Percentiles rank a stretch among this genome's conserved stretches.
Evolutionary conservation across 2,329 filamentous ascomycete species (phyloP).

Genomic region (Geosmithia morbida): DNA sequence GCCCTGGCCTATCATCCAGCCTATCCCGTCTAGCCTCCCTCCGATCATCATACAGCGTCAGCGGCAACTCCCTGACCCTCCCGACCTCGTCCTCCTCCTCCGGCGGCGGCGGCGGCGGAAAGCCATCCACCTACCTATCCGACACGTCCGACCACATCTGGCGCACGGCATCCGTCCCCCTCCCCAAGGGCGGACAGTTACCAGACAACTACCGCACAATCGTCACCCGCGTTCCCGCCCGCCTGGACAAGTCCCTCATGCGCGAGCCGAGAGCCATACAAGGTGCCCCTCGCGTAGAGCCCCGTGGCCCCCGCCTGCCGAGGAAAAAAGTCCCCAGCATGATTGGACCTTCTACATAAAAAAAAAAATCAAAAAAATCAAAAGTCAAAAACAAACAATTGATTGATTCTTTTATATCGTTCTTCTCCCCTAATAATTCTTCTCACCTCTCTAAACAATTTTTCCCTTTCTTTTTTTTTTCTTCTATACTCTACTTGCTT

Average conservation of each 20-base stretch:
- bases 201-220: slow-evolving; percentile 46
- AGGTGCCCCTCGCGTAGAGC: slow-evolving; percentile 54
- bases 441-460: too few species aligned
- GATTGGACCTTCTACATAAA: slow-evolving; percentile 22
- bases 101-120: slow-evolving; percentile 14
- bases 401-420: too few species aligned
- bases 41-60: slow-evolving; percentile 37
- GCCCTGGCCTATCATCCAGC: slow-evolving; percentile 49
- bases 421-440: too few species aligned
- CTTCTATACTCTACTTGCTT: too few species aligned
- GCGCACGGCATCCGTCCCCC: slow-evolving; percentile 50
- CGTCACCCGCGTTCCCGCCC: slow-evolving; percentile 57
- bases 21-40: slow-evolving; percentile 47
- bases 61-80: slow-evolving; percentile 21
- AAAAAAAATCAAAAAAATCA: background rate
- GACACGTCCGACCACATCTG: slow-evolving; percentile 69
- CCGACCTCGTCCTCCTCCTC: slow-evolving; percentile 12
- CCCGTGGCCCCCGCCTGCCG: slow-evolving; percentile 31
- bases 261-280: slow-evolving; percentile 83
- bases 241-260: slow-evolving; percentile 77
- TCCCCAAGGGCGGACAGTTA: slow-evolving; percentile 42
- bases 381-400: too few species aligned
- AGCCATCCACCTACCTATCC: slow-evolving; percentile 46
- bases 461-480: too few species aligned
- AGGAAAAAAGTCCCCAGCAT: slow-evolving; percentile 41